Evolutionary conservation across 257 asterid genomes (phyloP).

Genomic region (Linaria vulgaris): DNA sequence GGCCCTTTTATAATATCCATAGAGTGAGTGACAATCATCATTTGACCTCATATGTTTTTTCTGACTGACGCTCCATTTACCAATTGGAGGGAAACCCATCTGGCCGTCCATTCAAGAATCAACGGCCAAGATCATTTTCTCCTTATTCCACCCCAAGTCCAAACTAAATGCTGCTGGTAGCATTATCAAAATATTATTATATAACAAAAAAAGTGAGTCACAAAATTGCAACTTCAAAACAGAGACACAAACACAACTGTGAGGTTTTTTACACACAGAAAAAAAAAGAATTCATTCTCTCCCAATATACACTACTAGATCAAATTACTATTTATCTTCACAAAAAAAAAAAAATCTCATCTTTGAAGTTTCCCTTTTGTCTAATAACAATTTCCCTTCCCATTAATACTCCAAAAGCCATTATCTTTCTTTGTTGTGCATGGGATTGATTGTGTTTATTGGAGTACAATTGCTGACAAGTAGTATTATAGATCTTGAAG

Average conservation of each 20-base stretch:
- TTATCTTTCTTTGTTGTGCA: constrained; percentile 15
- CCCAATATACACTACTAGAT: not conserved
- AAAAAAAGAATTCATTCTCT: not conserved
- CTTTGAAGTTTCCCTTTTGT: not conserved
- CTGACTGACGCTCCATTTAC: constrained; percentile 24
- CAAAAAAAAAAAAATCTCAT: not conserved
- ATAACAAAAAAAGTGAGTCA: constrained; percentile 1
- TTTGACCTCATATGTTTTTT: constrained; percentile 23
- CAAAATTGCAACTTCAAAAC: constrained; percentile 7
- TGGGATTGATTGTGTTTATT: constrained; percentile 34
- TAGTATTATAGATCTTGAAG: constrained; percentile 43
- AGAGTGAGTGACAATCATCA: constrained; percentile 11
- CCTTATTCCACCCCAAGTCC: constrained; percentile 20
- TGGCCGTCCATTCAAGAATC: constrained; percentile 29
- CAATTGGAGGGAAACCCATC: constrained; percentile 38
- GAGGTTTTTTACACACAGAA: not conserved
- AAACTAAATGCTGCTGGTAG: not conserved
- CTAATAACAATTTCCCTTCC: too few species aligned
- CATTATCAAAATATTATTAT: constrained; percentile 12
- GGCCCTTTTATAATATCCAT: not conserved
- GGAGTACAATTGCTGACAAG: constrained; percentile 10
- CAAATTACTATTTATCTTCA: not conserved
- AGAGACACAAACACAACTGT: not conserved
- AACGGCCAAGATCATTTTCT: constrained; percentile 24
- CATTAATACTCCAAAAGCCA: not conserved